Evolutionary conservation across 352 stramenopile species (phyloP), one percentile per base, ranked within the genome.

Genomic region (Blastocystis sp.): DNA sequence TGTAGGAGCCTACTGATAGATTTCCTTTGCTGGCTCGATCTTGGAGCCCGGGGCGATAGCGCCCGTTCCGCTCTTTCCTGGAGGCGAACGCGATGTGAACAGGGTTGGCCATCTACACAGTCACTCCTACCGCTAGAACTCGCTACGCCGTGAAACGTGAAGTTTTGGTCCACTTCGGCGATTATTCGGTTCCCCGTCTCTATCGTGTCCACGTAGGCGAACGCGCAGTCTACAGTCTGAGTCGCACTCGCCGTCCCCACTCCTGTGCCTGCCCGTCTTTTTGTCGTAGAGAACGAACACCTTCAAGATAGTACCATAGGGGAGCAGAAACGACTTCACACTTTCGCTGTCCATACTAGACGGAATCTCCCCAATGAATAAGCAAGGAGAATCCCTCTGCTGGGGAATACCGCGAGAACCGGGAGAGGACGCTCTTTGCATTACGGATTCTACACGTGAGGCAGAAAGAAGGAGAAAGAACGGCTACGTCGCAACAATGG

Each of bases 41-140:
- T 6, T 55, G 6, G 45, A 6, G 9, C 16, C 45, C 6, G 16
- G 45, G 45, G 16, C 16, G 45, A 19, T 55, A 16, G 6, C 3
- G 31, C 33, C 12, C 31, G n/a, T 78, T 62, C 6, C 41, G 10
- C 19, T 60, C 9, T 12, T 78, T 24, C 29, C 61, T 78, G 35
- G 59, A 37, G 33, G 74, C 74, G 70, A 67, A 67, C 2, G 29
- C 55, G 29, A 85, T 69, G 50, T 85, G 74, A 85, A 85, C 74
- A 69, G 74, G 74, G 31, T 21, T 70, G 21, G 1, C 50, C 74
- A 85, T 85, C 74, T 85, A 69, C 33, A 29, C n/a, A 33, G 39
- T 41, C 35, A 66, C n/a, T 24, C 24, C 10, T 37, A 67, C 29
- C 19, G 13, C 33, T 31, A 31, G 21, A n/a, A 62, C 26, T 16